phyloP scores from a whole-genome alignment of 2,329 filamentous ascomycete species.

The Fusarium denticulatum region DNA sequence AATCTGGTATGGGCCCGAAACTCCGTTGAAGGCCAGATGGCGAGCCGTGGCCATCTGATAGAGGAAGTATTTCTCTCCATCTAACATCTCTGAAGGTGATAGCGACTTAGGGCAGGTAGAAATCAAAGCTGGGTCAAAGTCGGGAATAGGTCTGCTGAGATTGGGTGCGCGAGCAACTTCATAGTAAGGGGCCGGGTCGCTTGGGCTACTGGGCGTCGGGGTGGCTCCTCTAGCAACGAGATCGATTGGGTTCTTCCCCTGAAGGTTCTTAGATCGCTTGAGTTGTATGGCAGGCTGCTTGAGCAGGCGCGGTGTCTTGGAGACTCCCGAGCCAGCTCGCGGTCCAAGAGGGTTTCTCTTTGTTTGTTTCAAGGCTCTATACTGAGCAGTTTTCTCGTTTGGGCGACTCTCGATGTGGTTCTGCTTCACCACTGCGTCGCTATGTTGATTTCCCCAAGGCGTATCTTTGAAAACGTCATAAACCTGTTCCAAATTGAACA shows the following conservation, averaged over 20 bases:
- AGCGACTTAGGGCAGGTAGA: conserved; percentile 12
- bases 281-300: not conserved
- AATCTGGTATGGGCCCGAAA: conserved; percentile 35
- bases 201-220: not conserved
- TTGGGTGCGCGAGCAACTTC: not conserved
- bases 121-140: not conserved
- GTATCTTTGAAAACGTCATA: conserved; percentile 1
- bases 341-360: not conserved
- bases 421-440: not conserved
- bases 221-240: not conserved
- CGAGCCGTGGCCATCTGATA: conserved; percentile 35
- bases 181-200: not conserved
- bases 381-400: not conserved
- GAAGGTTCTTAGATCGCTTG: not conserved
- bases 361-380: not conserved
- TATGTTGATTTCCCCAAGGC: not conserved
- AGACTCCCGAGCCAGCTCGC: not conserved
- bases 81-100: not conserved
- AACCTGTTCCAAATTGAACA: not conserved
- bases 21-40: conserved; percentile 19
- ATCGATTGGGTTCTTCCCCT: not conserved
- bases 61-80: not conserved
- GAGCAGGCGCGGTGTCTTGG: not conserved
- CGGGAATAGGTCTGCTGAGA: not conserved
- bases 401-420: not conserved